Evolutionary conservation across 441 rosid genomes (phyloP).

Genomic region (Omphalea diandra): DNA sequence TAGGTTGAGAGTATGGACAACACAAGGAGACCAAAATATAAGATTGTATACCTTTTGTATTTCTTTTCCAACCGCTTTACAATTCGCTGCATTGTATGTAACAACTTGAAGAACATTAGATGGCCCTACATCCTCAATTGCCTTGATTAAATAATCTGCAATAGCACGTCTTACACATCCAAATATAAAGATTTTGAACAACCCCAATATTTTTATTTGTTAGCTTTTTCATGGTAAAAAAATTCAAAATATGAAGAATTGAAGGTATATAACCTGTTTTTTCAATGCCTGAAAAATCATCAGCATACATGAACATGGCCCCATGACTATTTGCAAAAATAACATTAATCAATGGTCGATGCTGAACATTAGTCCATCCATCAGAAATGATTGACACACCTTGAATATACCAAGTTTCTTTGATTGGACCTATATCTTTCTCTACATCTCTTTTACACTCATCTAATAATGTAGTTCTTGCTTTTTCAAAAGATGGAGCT

Average conservation of each 20-base stretch:
- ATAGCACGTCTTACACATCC: neutral
- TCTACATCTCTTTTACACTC: no score
- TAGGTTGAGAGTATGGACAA: neutral
- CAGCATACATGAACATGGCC: neutral
- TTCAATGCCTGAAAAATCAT: neutral
- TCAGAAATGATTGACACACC: neutral
- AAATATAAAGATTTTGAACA: no score
- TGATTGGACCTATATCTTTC: no score
- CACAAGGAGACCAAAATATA: neutral
- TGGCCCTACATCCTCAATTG: neutral
- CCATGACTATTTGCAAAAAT: neutral
- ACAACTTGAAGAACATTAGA: neutral
- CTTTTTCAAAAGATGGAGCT: no score
- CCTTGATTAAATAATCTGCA: neutral
- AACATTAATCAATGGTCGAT: neutral
- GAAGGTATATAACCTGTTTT: no score
- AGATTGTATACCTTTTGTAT: neutral
- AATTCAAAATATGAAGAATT: no score
- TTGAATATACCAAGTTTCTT: no score
- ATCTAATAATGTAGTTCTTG: no score
- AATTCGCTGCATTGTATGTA: neutral
- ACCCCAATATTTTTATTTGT: no score
- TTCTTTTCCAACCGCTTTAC: neutral
- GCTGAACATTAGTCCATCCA: neutral
- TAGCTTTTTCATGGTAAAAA: no score